Evolutionary conservation across 306 rosid species (phyloP).

Genomic region (Styphnolobium japonicum): DNA sequence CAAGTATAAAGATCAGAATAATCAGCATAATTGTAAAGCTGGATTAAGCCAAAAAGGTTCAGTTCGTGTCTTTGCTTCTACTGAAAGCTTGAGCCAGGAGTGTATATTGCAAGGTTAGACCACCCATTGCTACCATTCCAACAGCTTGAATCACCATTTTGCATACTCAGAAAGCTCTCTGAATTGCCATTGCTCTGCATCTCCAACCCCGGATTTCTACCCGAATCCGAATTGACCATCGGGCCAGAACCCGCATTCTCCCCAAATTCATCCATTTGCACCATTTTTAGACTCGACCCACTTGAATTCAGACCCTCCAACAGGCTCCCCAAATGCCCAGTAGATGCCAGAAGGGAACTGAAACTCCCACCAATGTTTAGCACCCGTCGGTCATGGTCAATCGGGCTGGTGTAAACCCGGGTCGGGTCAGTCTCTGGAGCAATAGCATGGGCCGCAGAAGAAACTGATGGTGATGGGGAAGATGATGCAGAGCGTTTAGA

Average conservation of each 20-base stretch:
- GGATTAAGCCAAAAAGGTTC: slow-evolving; percentile 1
- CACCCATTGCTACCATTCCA: slow-evolving; percentile 73
- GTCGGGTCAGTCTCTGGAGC: slow-evolving; percentile 35
- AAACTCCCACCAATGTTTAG: slow-evolving; percentile 53
- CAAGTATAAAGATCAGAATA: slow-evolving; percentile 19
- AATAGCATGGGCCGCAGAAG: slow-evolving; percentile 27
- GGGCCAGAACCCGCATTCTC: slow-evolving; percentile 44
- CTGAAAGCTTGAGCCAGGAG: slow-evolving; percentile 78
- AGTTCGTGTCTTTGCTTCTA: slow-evolving; percentile 26
- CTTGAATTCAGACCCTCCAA: slow-evolving; percentile 56
- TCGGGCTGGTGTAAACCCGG: slow-evolving; percentile 6
- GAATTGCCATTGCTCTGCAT: slow-evolving; percentile 45
- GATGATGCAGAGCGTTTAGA: slow-evolving; percentile 42
- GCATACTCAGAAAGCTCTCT: slow-evolving; percentile 50
- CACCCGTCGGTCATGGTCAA: slow-evolving; percentile 37
- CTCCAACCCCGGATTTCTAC: slow-evolving; percentile 39
- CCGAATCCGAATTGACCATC: slow-evolving; percentile 39
- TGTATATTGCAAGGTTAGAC: slow-evolving; percentile 88
- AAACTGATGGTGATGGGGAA: slow-evolving; percentile 28
- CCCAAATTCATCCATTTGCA: slow-evolving; percentile 45
- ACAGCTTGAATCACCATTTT: slow-evolving; percentile 64
- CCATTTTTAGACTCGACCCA: slow-evolving; percentile 57
- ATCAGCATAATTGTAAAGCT: slow-evolving; percentile 19
- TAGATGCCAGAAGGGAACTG: slow-evolving; percentile 65
- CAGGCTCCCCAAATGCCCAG: slow-evolving; percentile 56